phyloP scores from a whole-genome alignment of 169 alveolate species.

The Perkinsus chesapeaki region DNA sequence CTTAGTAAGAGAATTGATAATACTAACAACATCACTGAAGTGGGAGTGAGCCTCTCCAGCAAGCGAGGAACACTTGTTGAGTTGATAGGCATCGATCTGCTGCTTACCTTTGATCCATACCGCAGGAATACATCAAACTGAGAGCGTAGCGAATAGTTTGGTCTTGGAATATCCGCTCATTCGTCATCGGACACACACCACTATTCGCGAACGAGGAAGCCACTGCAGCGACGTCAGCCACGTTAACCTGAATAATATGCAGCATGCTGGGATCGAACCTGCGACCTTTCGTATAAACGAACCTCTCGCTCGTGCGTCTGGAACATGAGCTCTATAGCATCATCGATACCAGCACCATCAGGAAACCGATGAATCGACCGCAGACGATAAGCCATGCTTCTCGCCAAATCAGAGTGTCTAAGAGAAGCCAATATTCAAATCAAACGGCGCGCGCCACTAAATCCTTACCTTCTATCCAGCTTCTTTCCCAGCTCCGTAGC shows the following conservation, averaged over 20 bases:
- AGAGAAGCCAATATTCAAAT: background rate
- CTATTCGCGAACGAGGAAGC: conserved; percentile 15
- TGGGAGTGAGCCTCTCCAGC: no score
- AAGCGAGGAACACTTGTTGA: no score
- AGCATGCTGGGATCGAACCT: background rate
- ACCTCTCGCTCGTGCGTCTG: background rate
- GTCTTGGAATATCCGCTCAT: background rate
- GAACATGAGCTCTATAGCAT: background rate
- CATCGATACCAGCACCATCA: background rate
- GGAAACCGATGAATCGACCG: background rate
- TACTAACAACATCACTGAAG: no score
- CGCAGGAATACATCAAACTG: conserved; percentile 13
- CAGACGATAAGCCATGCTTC: background rate
- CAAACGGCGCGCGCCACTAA: background rate
- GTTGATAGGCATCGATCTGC: no score
- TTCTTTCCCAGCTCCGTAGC: background rate
- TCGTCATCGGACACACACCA: conserved; percentile 17
- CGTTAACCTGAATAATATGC: background rate
- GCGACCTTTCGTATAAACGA: background rate
- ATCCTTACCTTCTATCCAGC: background rate
- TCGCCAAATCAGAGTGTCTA: background rate
- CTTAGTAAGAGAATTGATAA: no score
- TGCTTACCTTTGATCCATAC: conserved; percentile 4
- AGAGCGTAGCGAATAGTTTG: background rate
- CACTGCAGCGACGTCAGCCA: background rate